Evolutionary conservation across 2,329 filamentous ascomycete species (phyloP).

Genomic region (Penicillium fuscoglaucum): DNA sequence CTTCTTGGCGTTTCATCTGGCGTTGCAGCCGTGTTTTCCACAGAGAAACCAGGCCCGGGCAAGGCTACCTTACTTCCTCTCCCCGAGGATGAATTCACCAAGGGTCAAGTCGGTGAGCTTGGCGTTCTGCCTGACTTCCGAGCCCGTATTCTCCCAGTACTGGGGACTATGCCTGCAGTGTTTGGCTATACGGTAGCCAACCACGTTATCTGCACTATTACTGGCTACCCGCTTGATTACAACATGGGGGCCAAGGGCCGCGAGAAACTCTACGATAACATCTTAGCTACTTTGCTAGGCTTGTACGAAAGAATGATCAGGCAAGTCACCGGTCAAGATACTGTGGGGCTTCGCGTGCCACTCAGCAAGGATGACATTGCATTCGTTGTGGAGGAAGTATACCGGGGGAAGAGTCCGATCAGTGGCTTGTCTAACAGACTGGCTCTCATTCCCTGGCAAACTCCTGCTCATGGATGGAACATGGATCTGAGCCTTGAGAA

Average conservation of each 20-base stretch:
- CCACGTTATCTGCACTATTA: conserved; percentile 80
- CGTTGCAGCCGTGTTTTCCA: conserved; percentile 89
- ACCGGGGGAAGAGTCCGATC: conserved; percentile 75
- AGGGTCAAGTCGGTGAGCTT: conserved; percentile 81
- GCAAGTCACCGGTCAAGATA: conserved; percentile 51
- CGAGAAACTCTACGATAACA: conserved; percentile 88
- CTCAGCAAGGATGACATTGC: conserved; percentile 78
- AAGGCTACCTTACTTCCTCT: conserved; percentile 89
- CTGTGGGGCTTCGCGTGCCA: conserved; percentile 74
- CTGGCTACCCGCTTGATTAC: conserved; percentile 76
- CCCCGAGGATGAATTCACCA: conserved; percentile 81
- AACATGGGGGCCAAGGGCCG: conserved; percentile 77
- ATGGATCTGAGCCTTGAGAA: conserved; percentile 60
- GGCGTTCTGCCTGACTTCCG: conserved; percentile 90
- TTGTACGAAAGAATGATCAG: conserved; percentile 74
- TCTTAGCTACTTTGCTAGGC: conserved; percentile 72
- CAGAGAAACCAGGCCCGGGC: conserved; percentile 83
- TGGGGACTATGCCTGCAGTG: conserved; percentile 96
- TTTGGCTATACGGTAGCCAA: conserved; percentile 93
- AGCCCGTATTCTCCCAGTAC: conserved; percentile 87
- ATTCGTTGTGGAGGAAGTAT: conserved; percentile 88
- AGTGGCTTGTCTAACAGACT: conserved; percentile 79
- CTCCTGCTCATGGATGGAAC: conserved; percentile 60
- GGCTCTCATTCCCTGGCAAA: conserved; percentile 76
- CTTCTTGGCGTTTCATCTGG: conserved; percentile 74